These are phyloP conservation scores for Saccharomyces hybrid DNA, from an alignment of 1,139 yeast species.

Conservation along the genomic window DNA sequence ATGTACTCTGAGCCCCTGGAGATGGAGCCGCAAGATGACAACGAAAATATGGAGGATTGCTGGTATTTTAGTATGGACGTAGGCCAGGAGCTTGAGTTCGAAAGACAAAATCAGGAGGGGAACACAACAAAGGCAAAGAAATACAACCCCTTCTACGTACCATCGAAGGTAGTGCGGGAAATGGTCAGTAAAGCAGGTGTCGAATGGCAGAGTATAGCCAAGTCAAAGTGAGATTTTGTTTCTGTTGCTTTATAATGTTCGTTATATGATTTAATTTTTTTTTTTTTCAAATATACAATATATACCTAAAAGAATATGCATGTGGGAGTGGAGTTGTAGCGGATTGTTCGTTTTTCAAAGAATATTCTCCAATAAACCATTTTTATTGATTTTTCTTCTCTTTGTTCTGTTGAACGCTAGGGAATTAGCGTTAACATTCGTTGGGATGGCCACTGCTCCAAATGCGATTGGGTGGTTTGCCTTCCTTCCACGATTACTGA, in stretches of 20 bases:
- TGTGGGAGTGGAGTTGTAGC: background rate
- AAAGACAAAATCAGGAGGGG: background rate
- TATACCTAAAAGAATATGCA: background rate
- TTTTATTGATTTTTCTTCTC: conserved; percentile 5
- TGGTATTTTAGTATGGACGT: background rate
- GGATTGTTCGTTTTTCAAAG: background rate
- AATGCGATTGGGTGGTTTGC: conserved; percentile 12
- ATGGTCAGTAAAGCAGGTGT: background rate
- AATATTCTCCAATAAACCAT: background rate
- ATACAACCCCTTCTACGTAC: background rate
- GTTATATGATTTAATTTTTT: background rate
- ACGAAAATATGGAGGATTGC: background rate
- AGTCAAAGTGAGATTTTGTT: background rate
- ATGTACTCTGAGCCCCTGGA: background rate
- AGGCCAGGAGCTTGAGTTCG: background rate
- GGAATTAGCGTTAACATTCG: conserved; percentile 8
- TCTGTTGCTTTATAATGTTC: background rate
- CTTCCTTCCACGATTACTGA: conserved; percentile 14
- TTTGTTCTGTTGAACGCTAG: conserved; percentile 12
- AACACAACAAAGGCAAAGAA: background rate
- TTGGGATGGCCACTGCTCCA: conserved; percentile 12
- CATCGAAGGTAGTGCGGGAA: background rate
- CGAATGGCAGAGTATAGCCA: background rate
- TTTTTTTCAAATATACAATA: background rate
- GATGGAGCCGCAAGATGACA: background rate